A percentile compares a stretch with the other conserved stretches of the same genome.
phyloP scores from a whole-genome alignment of 352 stramenopile genomes.

The Blastocystis sp. region DNA sequence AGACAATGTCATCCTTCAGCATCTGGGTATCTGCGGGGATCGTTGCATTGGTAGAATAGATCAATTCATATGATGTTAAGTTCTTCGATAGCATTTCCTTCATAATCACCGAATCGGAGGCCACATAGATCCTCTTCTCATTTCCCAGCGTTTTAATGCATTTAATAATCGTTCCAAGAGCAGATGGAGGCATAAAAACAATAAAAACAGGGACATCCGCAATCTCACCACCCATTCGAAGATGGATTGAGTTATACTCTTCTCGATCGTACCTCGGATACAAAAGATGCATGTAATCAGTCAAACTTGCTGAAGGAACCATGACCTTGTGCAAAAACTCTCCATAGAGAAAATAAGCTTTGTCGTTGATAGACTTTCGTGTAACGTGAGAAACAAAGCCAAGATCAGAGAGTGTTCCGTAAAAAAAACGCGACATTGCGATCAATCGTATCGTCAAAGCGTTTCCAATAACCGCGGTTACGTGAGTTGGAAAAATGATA shows the following conservation, averaged over 20 bases:
- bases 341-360: neutral
- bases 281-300: neutral
- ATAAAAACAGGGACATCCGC: neutral
- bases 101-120: neutral
- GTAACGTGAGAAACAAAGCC: neutral
- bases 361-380: neutral
- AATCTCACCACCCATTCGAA: neutral
- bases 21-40: neutral
- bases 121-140: neutral
- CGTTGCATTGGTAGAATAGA: neutral
- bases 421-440: neutral
- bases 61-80: neutral
- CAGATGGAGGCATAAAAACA: neutral
- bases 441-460: neutral
- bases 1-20: neutral
- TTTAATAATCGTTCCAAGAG: neutral
- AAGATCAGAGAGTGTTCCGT: neutral
- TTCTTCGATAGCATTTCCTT: neutral
- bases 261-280: neutral
- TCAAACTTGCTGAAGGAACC: neutral
- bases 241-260: neutral
- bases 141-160: neutral
- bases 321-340: neutral
- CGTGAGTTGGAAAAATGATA: neutral
- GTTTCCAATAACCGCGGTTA: neutral